phyloP scores from a whole-genome alignment of 257 asterid genomes.

The Solanum piurae region DNA sequence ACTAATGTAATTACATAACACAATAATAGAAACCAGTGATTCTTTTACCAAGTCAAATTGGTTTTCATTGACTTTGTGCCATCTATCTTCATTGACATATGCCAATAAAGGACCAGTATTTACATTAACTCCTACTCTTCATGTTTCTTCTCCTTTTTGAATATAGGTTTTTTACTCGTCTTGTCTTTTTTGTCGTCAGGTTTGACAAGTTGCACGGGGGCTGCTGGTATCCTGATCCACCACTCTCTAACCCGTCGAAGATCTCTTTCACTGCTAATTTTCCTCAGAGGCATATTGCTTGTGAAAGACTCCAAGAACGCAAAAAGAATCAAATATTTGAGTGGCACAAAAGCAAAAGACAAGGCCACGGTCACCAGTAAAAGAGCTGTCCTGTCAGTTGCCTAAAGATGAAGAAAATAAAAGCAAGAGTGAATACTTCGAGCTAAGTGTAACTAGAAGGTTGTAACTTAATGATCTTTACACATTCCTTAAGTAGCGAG shows the following conservation, averaged over 20 bases:
- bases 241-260: slow-evolving; percentile 65
- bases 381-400: slow-evolving; percentile 40
- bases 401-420: slow-evolving; percentile 26
- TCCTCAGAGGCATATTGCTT: slow-evolving; percentile 51
- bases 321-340: slow-evolving; percentile 33
- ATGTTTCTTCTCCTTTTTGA: not conserved
- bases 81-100: not conserved
- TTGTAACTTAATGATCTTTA: not conserved
- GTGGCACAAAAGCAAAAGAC: slow-evolving; percentile 29
- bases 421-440: not conserved
- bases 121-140: not conserved
- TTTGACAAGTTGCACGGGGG: slow-evolving; percentile 63
- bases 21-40: not conserved
- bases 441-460: not conserved
- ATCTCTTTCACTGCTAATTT: slow-evolving; percentile 40
- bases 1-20: not conserved
- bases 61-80: not conserved
- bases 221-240: slow-evolving; percentile 89
- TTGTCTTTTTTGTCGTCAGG: slow-evolving; percentile 64
- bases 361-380: slow-evolving; percentile 27
- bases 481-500: not conserved
- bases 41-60: not conserved
- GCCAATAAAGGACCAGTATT: not conserved
- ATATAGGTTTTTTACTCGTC: slow-evolving; percentile 8
- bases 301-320: slow-evolving; percentile 58